Conservation (phyloP, 78 protist species). For the Cavenderia fasciculata region DNA sequence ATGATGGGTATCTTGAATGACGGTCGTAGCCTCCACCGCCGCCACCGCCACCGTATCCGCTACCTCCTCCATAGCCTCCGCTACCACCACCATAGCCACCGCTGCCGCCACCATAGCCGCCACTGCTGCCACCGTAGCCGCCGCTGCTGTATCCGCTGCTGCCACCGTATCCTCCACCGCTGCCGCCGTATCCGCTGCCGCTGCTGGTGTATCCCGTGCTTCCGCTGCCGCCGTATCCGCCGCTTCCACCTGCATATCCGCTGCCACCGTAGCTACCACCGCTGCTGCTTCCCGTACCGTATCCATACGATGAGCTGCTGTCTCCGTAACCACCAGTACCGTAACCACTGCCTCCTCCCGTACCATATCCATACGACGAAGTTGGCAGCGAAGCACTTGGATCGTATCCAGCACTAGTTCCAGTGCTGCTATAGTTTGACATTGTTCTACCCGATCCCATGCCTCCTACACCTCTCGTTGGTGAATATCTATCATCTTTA, state of each 20-base stretch:
- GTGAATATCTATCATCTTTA: constrained; percentile 20
- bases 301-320: no score
- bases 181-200: neutral
- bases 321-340: neutral
- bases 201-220: constrained; percentile 17
- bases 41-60: constrained; percentile 24
- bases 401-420: neutral
- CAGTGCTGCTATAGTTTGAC: no score
- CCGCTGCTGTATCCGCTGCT: neutral
- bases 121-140: neutral
- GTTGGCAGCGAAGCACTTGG: neutral
- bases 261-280: neutral
- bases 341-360: neutral
- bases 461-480: neutral
- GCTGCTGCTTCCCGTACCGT: neutral
- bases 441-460: neutral
- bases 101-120: neutral
- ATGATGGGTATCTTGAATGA: no score
- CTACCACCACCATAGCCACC: neutral
- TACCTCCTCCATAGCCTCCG: neutral
- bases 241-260: neutral
- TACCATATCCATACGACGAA: neutral
- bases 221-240: neutral
- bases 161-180: neutral
- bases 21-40: neutral